Percentiles rank a stretch among this genome's conserved stretches.
Conservation (phyloP, 148 eudicot genomes). For the Heliamphora exappendiculata region DNA sequence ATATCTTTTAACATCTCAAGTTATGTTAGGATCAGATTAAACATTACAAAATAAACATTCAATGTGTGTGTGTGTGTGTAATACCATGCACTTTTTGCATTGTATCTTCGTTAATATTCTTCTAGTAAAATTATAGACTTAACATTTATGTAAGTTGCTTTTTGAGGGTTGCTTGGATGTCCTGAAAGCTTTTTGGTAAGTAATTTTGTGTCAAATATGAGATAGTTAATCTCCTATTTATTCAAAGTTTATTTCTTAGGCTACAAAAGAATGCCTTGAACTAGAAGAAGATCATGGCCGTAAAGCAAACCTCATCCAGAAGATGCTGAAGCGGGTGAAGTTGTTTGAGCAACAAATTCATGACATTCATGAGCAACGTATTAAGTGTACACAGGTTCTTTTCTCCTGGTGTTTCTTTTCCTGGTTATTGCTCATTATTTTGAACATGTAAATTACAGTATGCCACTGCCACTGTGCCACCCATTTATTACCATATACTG, state of each 20-base stretch:
- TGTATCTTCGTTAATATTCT: no score
- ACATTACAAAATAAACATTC: no score
- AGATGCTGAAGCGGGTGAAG: slow-evolving; percentile 36
- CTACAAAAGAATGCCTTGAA: slow-evolving; percentile 49
- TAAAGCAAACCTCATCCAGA: slow-evolving; percentile 29
- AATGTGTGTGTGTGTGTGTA: no score
- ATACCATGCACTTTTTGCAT: no score
- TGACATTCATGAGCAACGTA: slow-evolving; percentile 54
- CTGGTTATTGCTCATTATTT: neutral
- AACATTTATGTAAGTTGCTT: no score
- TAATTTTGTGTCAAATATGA: neutral
- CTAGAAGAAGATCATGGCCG: slow-evolving; percentile 50
- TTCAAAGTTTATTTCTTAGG: slow-evolving; percentile 36
- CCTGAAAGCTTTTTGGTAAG: neutral
- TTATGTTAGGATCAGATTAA: no score
- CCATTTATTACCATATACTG: neutral
- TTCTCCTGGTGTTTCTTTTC: neutral
- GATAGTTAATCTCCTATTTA: neutral
- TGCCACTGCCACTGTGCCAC: neutral
- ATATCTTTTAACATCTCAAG: no score
- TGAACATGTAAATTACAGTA: neutral
- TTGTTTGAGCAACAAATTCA: slow-evolving; percentile 51
- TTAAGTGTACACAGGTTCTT: slow-evolving; percentile 66
- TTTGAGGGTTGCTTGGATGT: neutral
- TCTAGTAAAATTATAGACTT: no score